A percentile compares a stretch with the other conserved stretches of the same genome.
These are phyloP conservation scores for Drechslera avenae DNA, from an alignment of 2,329 filamentous ascomycete genomes.

Conservation along the genomic window DNA sequence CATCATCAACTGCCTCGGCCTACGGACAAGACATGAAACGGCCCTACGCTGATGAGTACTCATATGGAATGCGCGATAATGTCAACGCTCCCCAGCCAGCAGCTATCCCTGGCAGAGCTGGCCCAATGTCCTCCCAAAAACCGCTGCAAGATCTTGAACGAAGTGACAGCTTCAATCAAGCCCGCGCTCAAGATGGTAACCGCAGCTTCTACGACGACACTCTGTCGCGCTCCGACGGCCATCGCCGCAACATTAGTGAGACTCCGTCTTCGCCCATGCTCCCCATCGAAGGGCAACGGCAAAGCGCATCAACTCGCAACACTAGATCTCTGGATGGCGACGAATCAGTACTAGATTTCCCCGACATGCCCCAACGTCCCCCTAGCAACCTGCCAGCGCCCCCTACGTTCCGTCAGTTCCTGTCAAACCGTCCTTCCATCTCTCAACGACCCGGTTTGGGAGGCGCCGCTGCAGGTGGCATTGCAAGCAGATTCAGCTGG, in stretches of 20 bases:
- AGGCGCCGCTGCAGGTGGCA: conserved; percentile 27
- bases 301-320: conserved; percentile 40
- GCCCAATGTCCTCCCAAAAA: conserved; percentile 36
- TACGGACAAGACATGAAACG: conserved; percentile 36
- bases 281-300: conserved; percentile 32
- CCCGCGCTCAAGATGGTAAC: conserved; percentile 11
- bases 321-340: conserved; percentile 35
- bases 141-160: conserved; percentile 36
- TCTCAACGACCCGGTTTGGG: conserved; percentile 35
- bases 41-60: conserved; percentile 28
- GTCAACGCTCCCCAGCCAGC: conserved; percentile 35
- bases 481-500: conserved; percentile 47
- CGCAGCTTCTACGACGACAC: conserved; percentile 37
- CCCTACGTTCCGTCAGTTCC: conserved; percentile 48
- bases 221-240: conserved; percentile 31
- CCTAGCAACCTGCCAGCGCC: conserved; percentile 32
- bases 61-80: conserved; percentile 29
- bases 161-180: conserved; percentile 38
- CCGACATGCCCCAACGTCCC: conserved; percentile 24
- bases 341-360: conserved; percentile 32
- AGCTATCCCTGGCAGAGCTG: conserved; percentile 29
- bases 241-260: conserved; percentile 36
- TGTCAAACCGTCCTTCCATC: conserved; percentile 43
- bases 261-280: conserved; percentile 42
- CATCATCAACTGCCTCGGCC: conserved; percentile 29